These are phyloP conservation scores for Marasmius oreades DNA, from an alignment of 1,284 basidiomycete species.

Conservation along the genomic window DNA sequence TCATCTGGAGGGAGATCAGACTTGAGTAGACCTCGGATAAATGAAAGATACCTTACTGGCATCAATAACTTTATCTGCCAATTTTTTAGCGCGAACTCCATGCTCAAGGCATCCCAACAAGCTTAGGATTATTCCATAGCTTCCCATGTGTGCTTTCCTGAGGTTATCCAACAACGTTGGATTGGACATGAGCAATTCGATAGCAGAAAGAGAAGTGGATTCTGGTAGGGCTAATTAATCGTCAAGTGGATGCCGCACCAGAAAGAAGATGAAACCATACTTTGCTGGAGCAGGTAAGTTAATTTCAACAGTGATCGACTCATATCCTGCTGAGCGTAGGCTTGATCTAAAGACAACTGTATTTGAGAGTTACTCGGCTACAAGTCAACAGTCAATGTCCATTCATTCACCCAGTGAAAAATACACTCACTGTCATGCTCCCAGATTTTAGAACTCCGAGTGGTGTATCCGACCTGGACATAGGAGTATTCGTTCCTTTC, in stretches of 20 bases:
- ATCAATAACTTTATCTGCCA: conserved; percentile 89
- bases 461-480: conserved; percentile 22
- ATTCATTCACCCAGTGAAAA: not conserved
- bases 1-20: conserved; percentile 41
- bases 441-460: conserved; percentile 29
- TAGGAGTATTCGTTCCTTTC: conserved; percentile 4
- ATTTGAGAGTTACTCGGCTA: conserved; percentile 48
- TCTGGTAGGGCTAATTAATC: conserved; percentile 48
- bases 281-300: conserved; percentile 81
- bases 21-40: not conserved
- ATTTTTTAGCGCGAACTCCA: conserved; percentile 75
- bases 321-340: conserved; percentile 79
- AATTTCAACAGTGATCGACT: conserved; percentile 81
- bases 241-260: conserved; percentile 7
- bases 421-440: conserved; percentile 39
- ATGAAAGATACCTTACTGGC: conserved; percentile 49
- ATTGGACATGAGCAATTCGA: conserved; percentile 79
- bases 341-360: conserved; percentile 67
- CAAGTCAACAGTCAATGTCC: not conserved
- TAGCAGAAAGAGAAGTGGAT: conserved; percentile 67
- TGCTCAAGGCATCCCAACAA: conserved; percentile 86
- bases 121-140: conserved; percentile 87
- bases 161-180: conserved; percentile 81
- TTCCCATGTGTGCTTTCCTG: conserved; percentile 84
- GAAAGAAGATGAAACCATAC: conserved; percentile 31